Evolutionary conservation across 2,329 filamentous ascomycete species (phyloP).

Genomic region (Claviceps sp.): DNA sequence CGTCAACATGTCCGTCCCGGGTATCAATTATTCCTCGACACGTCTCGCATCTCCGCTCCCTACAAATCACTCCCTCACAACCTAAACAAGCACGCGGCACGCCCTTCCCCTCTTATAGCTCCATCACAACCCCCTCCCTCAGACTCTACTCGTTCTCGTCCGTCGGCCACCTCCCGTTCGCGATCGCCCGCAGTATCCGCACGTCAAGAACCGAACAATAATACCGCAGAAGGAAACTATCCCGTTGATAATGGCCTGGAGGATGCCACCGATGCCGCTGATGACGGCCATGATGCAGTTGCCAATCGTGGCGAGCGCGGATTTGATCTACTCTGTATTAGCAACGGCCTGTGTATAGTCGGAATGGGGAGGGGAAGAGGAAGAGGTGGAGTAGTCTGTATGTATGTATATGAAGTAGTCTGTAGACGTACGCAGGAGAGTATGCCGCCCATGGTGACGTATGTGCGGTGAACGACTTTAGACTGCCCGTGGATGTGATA

Average conservation of each 20-base stretch:
- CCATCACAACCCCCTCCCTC: background rate
- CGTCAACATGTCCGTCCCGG: background rate
- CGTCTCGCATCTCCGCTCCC: background rate
- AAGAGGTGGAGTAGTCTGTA: background rate
- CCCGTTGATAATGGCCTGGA: conserved; percentile 54
- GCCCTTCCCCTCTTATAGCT: background rate
- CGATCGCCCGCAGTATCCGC: conserved; percentile 26
- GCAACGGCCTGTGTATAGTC: background rate
- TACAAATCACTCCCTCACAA: too few relatives aligned
- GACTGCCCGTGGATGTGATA: too few relatives aligned
- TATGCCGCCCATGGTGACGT: conserved; percentile 58
- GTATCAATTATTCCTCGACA: conserved; percentile 1
- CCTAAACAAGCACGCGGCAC: too few relatives aligned
- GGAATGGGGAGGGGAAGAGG: background rate
- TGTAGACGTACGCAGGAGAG: conserved; percentile 58
- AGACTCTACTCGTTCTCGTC: conserved; percentile 13
- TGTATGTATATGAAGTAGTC: too few relatives aligned
- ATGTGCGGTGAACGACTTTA: too few relatives aligned
- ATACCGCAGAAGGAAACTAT: conserved; percentile 52
- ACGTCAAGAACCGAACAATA: conserved; percentile 52
- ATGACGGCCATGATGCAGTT: conserved; percentile 55
- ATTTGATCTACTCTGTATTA: conserved; percentile 33
- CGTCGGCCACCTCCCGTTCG: conserved; percentile 6
- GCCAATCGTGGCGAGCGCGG: conserved; percentile 51
- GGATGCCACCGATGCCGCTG: conserved; percentile 49